Base-by-base conservation (phyloP, 2,329 filamentous ascomycete species). In the Talaromyces rugulosus region DNA sequence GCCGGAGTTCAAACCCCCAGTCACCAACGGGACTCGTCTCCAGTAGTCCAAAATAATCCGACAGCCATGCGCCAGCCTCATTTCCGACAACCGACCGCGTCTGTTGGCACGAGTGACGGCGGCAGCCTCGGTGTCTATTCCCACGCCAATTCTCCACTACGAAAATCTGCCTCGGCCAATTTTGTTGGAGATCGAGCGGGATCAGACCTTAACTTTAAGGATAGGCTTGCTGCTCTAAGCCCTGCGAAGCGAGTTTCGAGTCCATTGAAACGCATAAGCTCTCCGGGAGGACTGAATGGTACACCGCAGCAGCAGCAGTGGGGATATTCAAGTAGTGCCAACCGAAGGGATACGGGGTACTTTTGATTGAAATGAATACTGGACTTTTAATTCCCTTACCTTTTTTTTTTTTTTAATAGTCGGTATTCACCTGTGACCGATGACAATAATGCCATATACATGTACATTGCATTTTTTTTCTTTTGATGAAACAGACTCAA, bases 41-140 rank as follows among this genome's bases (percentile, higher is more conserved):
- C 83, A 27, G 70, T 79, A 30, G 63, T 79, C 63, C 70, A 74
- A 47, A 67, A 65, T 16, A 79, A 75, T 18, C 69, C 71, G 27
- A 76, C 78, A 27, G 56, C 50, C 2, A 82, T 86, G 63, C 78
- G 82, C 42, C 80, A 86, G 69, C 82, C 85, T 27, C 80, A 85
- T 61, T 83, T 82, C 68, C 75, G 80, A 51, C 77, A 80, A 34
- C 78, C 77, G 16, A 68, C 77, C 14, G 31, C 56, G 11, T 60
- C 58, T 28, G 67, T 71, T 7, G 69, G 70, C 27, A 72, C 72
- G 18, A 81, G 85, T 9, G 87, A 89, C 71, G 92, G 92, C 16
- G 92, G 93, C 2, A 94, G 84, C 71, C 80, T 96, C 56, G 92
- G 93, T 14, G 83, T 96, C 0, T 92, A 88, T 74, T 89, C 84